A percentile compares a stretch with the other conserved stretches of the same genome.
phyloP scores from a whole-genome alignment of 352 stramenopile species.

The Globisporangium takayamanum region DNA sequence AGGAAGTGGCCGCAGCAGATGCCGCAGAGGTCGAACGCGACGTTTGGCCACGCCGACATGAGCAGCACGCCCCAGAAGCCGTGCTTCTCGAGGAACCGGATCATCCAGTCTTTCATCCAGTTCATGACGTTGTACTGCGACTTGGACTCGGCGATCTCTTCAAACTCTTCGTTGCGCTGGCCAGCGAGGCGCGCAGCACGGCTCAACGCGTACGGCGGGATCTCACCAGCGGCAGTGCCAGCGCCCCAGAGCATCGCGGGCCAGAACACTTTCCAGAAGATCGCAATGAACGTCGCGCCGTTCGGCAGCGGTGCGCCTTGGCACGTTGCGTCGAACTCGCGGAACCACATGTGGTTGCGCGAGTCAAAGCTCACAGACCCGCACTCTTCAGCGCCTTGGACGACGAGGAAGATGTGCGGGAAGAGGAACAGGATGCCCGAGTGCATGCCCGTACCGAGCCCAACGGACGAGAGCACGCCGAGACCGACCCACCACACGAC shows the following conservation, averaged over 20 bases:
- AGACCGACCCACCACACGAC: slow-evolving; percentile 92
- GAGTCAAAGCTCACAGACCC: slow-evolving; percentile 86
- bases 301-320: slow-evolving; percentile 27
- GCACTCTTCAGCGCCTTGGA: slow-evolving; percentile 85
- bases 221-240: slow-evolving; percentile 91
- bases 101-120: slow-evolving; percentile 92
- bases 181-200: slow-evolving; percentile 78
- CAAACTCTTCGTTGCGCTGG: slow-evolving; percentile 87
- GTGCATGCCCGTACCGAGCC: slow-evolving; percentile 92
- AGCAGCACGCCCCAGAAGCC: slow-evolving; percentile 92
- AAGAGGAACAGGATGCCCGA: slow-evolving; percentile 93
- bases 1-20: slow-evolving; percentile 94
- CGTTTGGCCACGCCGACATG: slow-evolving; percentile 93
- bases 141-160: slow-evolving; percentile 78
- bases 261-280: slow-evolving; percentile 89
- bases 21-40: slow-evolving; percentile 92
- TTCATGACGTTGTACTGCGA: slow-evolving; percentile 88
- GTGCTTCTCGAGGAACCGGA: slow-evolving; percentile 86
- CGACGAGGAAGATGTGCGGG: slow-evolving; percentile 93
- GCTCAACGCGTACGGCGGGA: slow-evolving; percentile 91
- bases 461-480: slow-evolving; percentile 91
- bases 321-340: slow-evolving; percentile 72
- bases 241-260: slow-evolving; percentile 90
- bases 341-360: slow-evolving; percentile 88
- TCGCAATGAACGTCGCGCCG: slow-evolving; percentile 74